A percentile compares a stretch with the other conserved stretches of the same genome.
Conservation (phyloP, 164 flowering plant species). For the Nymphaea thermarum region DNA sequence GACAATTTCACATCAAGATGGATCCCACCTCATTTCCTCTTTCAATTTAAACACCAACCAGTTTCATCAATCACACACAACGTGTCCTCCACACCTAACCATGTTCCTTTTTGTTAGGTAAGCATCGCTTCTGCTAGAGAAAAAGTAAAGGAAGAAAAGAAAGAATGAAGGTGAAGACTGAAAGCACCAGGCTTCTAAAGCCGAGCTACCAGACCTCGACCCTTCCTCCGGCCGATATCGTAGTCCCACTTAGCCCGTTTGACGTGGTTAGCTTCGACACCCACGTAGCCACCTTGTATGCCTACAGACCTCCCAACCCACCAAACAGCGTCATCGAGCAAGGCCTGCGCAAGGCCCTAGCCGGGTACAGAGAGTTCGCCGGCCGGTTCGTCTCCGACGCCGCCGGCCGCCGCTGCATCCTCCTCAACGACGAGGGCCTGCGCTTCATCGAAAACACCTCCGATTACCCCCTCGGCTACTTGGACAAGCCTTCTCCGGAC, state of each 20-base stretch:
- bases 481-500: constrained; percentile 2
- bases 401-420: constrained; percentile 3
- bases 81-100: too few relatives aligned
- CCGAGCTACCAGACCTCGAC: constrained; percentile 13
- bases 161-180: constrained; percentile 13
- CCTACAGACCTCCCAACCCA: constrained; percentile 9
- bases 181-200: constrained; percentile 17
- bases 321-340: constrained; percentile 1
- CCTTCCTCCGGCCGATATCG: constrained; percentile 4
- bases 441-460: constrained; percentile 8
- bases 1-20: too few relatives aligned
- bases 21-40: too few relatives aligned
- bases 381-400: constrained; percentile 7
- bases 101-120: too few relatives aligned
- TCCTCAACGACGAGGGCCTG: constrained; percentile 11
- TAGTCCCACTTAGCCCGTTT: constrained; percentile 17
- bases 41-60: too few relatives aligned
- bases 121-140: neutral
- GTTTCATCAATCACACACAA: too few relatives aligned
- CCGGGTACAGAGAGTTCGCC: constrained; percentile 9
- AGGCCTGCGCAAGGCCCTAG: constrained; percentile 8
- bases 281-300: constrained; percentile 15
- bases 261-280: constrained; percentile 18
- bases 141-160: neutral
- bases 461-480: constrained; percentile 5